Conservation (phyloP, 306 rosid genomes). For the Trifolium repens region DNA sequence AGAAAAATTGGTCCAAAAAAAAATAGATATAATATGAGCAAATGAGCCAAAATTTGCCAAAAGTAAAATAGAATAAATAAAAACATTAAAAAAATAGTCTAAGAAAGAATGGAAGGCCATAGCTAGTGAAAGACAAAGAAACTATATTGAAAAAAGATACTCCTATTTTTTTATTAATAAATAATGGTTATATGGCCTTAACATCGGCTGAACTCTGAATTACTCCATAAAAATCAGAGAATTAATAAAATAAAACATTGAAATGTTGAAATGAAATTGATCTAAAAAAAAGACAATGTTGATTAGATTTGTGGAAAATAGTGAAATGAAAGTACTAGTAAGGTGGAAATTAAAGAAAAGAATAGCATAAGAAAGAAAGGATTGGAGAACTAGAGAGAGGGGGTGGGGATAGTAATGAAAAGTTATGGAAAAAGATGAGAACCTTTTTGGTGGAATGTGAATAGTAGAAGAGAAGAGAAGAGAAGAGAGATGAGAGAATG, state of each 20-base stretch:
- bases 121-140: slow-evolving; percentile 60
- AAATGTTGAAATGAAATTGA: slow-evolving; percentile 23
- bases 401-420: slow-evolving; percentile 56
- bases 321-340: slow-evolving; percentile 42
- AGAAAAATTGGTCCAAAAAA: slow-evolving; percentile 7
- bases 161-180: not conserved
- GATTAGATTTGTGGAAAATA: slow-evolving; percentile 42
- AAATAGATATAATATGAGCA: slow-evolving; percentile 16
- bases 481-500: not conserved
- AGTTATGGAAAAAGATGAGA: slow-evolving; percentile 62
- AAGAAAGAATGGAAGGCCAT: slow-evolving; percentile 27
- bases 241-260: not conserved
- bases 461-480: not conserved
- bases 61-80: slow-evolving; percentile 20
- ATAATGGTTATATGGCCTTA: not conserved
- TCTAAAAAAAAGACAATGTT: slow-evolving; percentile 32
- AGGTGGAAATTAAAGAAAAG: not conserved
- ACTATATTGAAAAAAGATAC: not conserved
- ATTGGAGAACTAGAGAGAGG: slow-evolving; percentile 35
- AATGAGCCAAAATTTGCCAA: slow-evolving; percentile 50
- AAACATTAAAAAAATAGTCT: not conserved
- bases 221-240: no score
- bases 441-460: slow-evolving; percentile 61
- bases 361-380: not conserved
- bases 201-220: no score